These are phyloP conservation scores for Lichtheimia ornata DNA, from an alignment of 371 early-diverging fungal species.

Conservation along the genomic window DNA sequence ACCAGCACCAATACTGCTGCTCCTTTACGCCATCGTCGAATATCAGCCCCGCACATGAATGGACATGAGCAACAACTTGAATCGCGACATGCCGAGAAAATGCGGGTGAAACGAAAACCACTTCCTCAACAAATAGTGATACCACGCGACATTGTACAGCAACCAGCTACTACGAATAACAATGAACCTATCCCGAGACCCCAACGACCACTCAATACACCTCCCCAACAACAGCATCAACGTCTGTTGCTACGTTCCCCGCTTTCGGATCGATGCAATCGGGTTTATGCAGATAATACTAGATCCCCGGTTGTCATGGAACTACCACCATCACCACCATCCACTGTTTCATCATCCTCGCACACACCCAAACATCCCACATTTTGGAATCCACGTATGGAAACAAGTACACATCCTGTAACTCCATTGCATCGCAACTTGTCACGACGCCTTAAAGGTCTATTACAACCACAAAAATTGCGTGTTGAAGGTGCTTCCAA, in stretches of 20 bases:
- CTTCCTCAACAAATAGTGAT: too few species aligned
- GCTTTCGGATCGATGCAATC: slow-evolving; percentile 6
- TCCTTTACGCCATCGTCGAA: slow-evolving; percentile 6
- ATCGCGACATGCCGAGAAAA: neutral
- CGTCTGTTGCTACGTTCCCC: slow-evolving; percentile 14
- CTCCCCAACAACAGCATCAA: slow-evolving; percentile 1
- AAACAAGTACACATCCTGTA: slow-evolving; percentile 13
- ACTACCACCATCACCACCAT: neutral
- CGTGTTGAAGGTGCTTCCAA: slow-evolving; percentile 29
- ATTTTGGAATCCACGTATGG: slow-evolving; percentile 49
- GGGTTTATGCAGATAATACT: neutral
- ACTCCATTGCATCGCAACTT: slow-evolving; percentile 29
- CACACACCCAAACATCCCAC: slow-evolving; percentile 13
- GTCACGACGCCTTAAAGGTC: slow-evolving; percentile 30
- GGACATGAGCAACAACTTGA: too few species aligned
- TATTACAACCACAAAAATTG: slow-evolving; percentile 35
- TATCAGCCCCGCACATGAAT: neutral
- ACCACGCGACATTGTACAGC: too few species aligned
- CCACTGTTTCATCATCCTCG: neutral
- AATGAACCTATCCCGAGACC: slow-evolving; percentile 3
- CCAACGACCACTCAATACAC: neutral
- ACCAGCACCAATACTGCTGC: neutral
- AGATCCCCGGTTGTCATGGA: neutral
- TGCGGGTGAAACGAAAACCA: too few species aligned
- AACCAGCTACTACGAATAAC: too few species aligned